These are phyloP conservation scores for Coniosporium tulheliwenetii DNA, from an alignment of 2,329 filamentous ascomycete genomes.

Conservation along the genomic window DNA sequence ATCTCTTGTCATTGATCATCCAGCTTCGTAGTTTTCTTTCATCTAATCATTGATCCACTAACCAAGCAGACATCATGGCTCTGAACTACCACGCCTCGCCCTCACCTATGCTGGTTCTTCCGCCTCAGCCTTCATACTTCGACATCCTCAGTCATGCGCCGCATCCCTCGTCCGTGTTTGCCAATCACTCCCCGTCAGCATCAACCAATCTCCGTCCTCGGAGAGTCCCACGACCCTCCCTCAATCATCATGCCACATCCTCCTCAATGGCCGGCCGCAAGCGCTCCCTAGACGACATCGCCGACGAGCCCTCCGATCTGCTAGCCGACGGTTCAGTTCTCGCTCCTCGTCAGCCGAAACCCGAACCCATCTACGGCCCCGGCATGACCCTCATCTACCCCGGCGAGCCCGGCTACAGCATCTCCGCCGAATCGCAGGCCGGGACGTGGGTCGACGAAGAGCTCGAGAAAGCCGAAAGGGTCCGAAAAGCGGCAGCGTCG, in stretches of 20 bases:
- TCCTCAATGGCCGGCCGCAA: constrained; percentile 46
- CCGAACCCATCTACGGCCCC: constrained; percentile 53
- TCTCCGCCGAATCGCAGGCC: constrained; percentile 50
- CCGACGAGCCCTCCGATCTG: constrained; percentile 46
- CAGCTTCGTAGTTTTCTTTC: not conserved
- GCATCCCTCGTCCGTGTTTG: no score
- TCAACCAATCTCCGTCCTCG: constrained; percentile 10
- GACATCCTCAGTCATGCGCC: no score
- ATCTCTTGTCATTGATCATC: no score
- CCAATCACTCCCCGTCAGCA: constrained; percentile 1
- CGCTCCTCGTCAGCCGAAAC: constrained; percentile 33
- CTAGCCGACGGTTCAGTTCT: constrained; percentile 32
- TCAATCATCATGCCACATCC: constrained; percentile 10
- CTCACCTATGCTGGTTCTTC: constrained; percentile 30
- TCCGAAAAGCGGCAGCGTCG: not conserved
- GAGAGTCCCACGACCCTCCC: constrained; percentile 2
- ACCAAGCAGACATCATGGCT: constrained; percentile 14
- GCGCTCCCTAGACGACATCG: constrained; percentile 60
- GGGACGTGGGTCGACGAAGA: constrained; percentile 43
- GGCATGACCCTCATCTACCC: constrained; percentile 62
- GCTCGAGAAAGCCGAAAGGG: not conserved
- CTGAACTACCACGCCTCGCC: constrained; percentile 28
- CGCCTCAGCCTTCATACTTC: constrained; percentile 18
- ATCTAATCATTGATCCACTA: not conserved
- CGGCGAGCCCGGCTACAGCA: constrained; percentile 38